Evolutionary conservation across 2,329 filamentous ascomycete species (phyloP), one percentile per base, ranked within the genome.

Genomic region (Fusarium oligoseptatum): DNA sequence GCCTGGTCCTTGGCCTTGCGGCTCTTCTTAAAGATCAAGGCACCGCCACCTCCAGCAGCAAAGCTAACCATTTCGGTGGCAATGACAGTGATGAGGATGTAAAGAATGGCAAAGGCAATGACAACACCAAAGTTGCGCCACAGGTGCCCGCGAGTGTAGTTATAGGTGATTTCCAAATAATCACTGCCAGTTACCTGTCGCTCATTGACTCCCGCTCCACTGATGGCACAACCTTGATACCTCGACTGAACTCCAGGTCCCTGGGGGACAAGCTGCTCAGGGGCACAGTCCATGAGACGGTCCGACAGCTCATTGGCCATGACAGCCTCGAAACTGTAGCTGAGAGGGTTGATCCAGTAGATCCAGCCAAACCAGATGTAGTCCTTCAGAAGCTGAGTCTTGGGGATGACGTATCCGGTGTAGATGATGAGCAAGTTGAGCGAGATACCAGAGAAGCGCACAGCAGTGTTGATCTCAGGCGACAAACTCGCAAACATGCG

Each of bases 281-380:
- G 81, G 0, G 83, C 82, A 55, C 87, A 88, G 11, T 80, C 71
- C 82, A 92, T 92, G 0, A 84, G 75, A 4, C 89, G 86, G 36
- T 85, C 85, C 41, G 88, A 80, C 60, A 91, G 86, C 69, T 91
- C 88, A 70, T 90, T 90, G 1, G 86, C 80, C 39, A 90, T 75
- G 36, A 92, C 83, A 0, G 87, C 87, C 77, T 94, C 92, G 62
- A 91, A 94, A 3, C 88, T 87, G 78, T 93, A 94, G 27, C 86
- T 87, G 3, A 93, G 81, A 0, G 92, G 92, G 61, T 93, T 92
- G 52, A 92, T 82, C 82, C 87, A 92, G 65, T 87, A 88, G 17
- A 93, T 84, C 92, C 92, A 93, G 10, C 88, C 87, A 60, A 92
- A 92, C 92, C 92, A 93, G 86, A 93, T 94, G 79, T 93, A 84